Base-by-base conservation (phyloP, 2,329 filamentous ascomycete genomes). In the Cytospora chrysosperma region DNA sequence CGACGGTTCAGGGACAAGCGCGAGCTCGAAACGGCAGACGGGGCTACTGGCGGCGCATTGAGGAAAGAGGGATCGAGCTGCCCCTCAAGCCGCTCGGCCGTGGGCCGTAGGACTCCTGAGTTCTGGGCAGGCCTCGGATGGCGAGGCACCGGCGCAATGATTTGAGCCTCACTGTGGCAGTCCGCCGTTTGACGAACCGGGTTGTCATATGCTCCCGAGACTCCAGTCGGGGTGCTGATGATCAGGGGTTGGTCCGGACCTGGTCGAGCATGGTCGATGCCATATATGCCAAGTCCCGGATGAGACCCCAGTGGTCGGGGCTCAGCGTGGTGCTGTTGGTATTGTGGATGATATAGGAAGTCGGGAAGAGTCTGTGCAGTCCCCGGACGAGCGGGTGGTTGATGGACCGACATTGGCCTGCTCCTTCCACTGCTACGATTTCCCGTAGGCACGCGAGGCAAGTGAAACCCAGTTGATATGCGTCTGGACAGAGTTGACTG, bases 151-250 rank as follows among this genome's bases (percentile, higher is more conserved):
- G 85, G 85, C 0, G 84, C 81, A 26, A 85, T 71, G 51, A 87
- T 78, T 2, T 79, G 77, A 1, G 79, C 77, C 43, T 82, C 81
- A 2, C 71, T 70, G 15, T 70, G 59, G 6, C 56, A 71, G 17
- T 71, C 69, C n/a, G 74, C 73, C 21, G 70, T 70, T 32, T 71
- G 73, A 13, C 74, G 74, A 7, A 69, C 70, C 2, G 81, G 79
- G 1, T 74, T 69, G 62, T 86, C 84, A 66, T 80, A 84, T 1
- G 80, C 82, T 3, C 84, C 84, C 0, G 78, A 75, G 10, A 86
- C 78, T 19, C 85, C 85, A 12, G 75, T 79, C 1, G 84, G 84
- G 4, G 85, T 87, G 72, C 84, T 87, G 71, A 87, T 86, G 60
- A 87, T 87, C 28, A 87, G 76, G 4, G 85, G 84, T 59, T 81